These are phyloP conservation scores for Pythium pyrilobum DNA, from an alignment of 352 stramenopile genomes.

Conservation along the genomic window DNA sequence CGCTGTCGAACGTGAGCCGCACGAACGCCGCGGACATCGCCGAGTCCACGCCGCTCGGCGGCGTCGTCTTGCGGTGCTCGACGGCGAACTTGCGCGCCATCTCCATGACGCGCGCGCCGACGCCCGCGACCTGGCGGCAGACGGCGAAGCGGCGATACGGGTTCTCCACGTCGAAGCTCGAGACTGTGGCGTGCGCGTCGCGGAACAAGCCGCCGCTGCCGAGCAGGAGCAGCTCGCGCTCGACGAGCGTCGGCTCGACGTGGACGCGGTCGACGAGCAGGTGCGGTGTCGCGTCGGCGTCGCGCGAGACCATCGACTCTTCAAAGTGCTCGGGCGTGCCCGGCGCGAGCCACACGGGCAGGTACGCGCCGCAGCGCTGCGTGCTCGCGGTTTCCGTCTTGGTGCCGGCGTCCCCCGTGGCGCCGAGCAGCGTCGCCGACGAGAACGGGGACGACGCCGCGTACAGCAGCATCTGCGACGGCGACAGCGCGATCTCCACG, in stretches of 20 bases:
- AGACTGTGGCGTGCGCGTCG: neutral
- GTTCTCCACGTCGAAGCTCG: constrained; percentile 30
- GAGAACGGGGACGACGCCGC: neutral
- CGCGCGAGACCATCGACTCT: constrained; percentile 53
- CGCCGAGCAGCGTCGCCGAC: neutral
- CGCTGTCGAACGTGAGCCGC: constrained; percentile 62
- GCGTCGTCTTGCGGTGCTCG: constrained; percentile 21
- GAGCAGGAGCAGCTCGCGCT: constrained; percentile 55
- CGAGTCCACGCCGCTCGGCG: constrained; percentile 20
- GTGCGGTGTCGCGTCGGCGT: constrained; percentile 43
- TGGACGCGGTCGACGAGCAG: constrained; percentile 51
- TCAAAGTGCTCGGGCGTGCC: constrained; percentile 42
- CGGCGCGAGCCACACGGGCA: constrained; percentile 53
- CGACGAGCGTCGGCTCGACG: constrained; percentile 50
- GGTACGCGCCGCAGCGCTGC: constrained; percentile 47
- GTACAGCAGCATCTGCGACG: constrained; percentile 34
- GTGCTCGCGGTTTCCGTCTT: constrained; percentile 6
- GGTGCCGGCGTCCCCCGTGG: neutral
- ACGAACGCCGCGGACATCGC: constrained; percentile 42
- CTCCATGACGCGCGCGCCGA: constrained; percentile 37
- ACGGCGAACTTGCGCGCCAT: constrained; percentile 30
- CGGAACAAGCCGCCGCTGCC: neutral
- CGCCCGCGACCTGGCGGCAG: constrained; percentile 30
- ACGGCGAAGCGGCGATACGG: constrained; percentile 34
- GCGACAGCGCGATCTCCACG: constrained; percentile 42